Percentiles rank a stretch among this genome's conserved stretches.
Conservation (phyloP, 1,284 basidiomycete genomes). For the Mycosarcoma mackinlayi region DNA sequence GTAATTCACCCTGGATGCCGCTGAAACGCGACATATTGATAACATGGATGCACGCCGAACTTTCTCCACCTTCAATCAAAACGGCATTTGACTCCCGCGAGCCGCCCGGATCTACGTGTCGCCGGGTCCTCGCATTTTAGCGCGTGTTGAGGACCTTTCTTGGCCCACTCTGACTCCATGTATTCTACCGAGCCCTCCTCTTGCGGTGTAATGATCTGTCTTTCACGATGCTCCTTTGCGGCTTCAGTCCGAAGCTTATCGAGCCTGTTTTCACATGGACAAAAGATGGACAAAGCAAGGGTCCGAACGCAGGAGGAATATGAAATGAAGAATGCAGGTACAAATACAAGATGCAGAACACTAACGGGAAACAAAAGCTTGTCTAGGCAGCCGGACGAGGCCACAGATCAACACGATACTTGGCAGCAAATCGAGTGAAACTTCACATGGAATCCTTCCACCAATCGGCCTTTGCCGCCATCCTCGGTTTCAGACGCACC, state of each 20-base stretch:
- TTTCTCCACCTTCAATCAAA: not conserved
- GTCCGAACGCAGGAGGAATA: not conserved
- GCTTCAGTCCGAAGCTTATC: no score
- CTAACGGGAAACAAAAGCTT: not conserved
- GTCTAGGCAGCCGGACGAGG: not conserved
- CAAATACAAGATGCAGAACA: slow-evolving; percentile 15
- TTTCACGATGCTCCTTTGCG: not conserved
- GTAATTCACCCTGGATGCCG: no score
- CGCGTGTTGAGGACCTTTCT: no score
- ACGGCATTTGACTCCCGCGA: not conserved
- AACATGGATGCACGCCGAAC: not conserved
- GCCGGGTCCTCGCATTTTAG: no score
- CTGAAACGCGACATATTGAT: not conserved
- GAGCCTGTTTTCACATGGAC: no score
- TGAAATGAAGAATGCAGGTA: slow-evolving; percentile 16
- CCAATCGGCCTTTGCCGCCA: slow-evolving; percentile 46
- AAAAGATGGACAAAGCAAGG: no score
- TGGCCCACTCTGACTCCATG: slow-evolving; percentile 14
- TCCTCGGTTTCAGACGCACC: slow-evolving; percentile 29
- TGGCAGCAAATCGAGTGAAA: not conserved
- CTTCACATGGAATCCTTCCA: slow-evolving; percentile 43
- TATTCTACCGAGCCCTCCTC: slow-evolving; percentile 20
- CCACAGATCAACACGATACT: no score
- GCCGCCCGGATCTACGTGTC: no score
- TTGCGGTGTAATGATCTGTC: slow-evolving; percentile 14